These are phyloP conservation scores for Tilletia walkeri DNA, from an alignment of 1,284 basidiomycete species.

Conservation along the genomic window DNA sequence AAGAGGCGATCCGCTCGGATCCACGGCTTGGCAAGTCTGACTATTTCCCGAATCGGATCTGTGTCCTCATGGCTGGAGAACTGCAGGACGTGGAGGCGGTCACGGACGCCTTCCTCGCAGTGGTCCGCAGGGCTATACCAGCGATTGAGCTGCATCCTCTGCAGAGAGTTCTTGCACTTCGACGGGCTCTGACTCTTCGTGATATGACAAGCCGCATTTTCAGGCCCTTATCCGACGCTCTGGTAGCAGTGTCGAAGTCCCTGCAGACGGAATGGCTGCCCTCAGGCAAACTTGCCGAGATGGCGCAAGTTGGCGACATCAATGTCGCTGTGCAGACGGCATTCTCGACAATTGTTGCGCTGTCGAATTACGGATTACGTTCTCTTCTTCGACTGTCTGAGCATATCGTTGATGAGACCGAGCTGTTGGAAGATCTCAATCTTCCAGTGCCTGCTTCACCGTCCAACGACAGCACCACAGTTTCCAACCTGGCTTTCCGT, in stretches of 20 bases:
- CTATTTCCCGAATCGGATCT: background rate
- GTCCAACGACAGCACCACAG: background rate
- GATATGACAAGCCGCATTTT: constrained; percentile 14
- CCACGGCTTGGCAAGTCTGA: background rate
- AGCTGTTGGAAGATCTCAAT: background rate
- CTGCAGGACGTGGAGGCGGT: background rate
- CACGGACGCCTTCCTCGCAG: background rate
- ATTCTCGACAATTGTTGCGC: background rate
- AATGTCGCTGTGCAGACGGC: background rate
- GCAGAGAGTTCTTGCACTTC: background rate
- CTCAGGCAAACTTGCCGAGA: background rate
- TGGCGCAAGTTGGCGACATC: background rate
- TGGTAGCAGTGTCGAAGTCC: background rate
- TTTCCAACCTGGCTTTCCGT: background rate
- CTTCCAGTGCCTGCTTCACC: background rate
- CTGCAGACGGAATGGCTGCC: background rate
- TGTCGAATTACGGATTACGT: constrained; percentile 1
- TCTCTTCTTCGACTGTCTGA: constrained; percentile 3
- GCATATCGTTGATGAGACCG: constrained; percentile 10
- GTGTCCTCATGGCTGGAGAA: constrained; percentile 11
- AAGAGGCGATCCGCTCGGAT: background rate
- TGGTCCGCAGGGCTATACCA: background rate
- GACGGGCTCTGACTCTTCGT: constrained; percentile 4
- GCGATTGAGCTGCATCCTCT: background rate
- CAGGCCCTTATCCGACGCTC: constrained; percentile 1